A percentile compares a stretch with the other conserved stretches of the same genome.
These are phyloP conservation scores for Cetraspora pellucida DNA, from an alignment of 192 early-diverging fungal species.

Conservation along the genomic window DNA sequence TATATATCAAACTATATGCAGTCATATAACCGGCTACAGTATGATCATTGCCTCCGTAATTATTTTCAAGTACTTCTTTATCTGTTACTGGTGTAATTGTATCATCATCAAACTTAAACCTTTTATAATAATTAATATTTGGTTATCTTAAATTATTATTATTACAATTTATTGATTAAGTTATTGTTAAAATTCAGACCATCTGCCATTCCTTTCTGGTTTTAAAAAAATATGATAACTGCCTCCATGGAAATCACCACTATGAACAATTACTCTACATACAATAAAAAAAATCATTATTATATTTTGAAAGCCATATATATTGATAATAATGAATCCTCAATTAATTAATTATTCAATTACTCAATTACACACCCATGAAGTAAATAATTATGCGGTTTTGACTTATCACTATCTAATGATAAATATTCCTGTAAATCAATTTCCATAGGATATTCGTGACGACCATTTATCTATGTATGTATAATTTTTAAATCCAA, in stretches of 20 bases:
- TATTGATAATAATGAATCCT: no score
- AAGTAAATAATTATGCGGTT: slow-evolving; percentile 76
- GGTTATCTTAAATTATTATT: not conserved
- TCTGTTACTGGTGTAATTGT: slow-evolving; percentile 77
- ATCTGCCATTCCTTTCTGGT: no score
- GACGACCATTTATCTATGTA: slow-evolving; percentile 83
- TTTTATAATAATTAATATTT: slow-evolving; percentile 24
- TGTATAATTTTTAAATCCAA: no score
- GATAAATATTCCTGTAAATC: no score
- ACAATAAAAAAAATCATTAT: not conserved
- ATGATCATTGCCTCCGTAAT: slow-evolving; percentile 82
- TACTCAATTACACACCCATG: slow-evolving; percentile 78
- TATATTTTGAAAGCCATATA: no score
- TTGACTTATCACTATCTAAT: slow-evolving; percentile 61
- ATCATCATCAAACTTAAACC: no score
- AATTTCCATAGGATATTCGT: slow-evolving; percentile 89
- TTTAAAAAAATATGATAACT: slow-evolving; percentile 95
- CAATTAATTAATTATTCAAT: no score
- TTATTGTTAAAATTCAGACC: slow-evolving; percentile 53
- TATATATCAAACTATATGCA: slow-evolving; percentile 97
- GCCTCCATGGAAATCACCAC: slow-evolving; percentile 88
- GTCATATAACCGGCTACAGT: no score
- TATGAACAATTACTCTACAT: slow-evolving; percentile 94
- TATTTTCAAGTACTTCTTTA: slow-evolving; percentile 90
- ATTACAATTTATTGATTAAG: not conserved